Percentiles rank a stretch among this genome's conserved stretches.
phyloP scores from a whole-genome alignment of 2,329 filamentous ascomycete species.

The Paraphaeosphaeria minitans region DNA sequence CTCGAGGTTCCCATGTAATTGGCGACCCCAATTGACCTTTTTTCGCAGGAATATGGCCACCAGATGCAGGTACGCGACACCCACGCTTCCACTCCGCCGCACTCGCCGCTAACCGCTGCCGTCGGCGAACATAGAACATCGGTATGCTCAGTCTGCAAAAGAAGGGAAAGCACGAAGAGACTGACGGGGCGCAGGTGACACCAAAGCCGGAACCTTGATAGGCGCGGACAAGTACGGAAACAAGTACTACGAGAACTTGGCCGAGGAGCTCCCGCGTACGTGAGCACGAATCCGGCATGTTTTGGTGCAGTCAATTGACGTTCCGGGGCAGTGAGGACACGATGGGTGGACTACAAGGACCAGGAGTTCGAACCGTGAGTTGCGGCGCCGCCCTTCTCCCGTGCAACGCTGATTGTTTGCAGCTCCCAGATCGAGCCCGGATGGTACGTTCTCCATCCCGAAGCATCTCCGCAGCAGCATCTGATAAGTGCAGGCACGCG shows the following conservation, averaged over 20 bases:
- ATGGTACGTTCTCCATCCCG: slow-evolving; percentile 60
- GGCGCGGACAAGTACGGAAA: slow-evolving; percentile 91
- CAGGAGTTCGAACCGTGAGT: slow-evolving; percentile 78
- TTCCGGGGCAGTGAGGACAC: slow-evolving; percentile 72
- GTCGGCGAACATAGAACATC: slow-evolving; percentile 41
- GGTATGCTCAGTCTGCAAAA: slow-evolving; percentile 32
- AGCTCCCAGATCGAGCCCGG: slow-evolving; percentile 88
- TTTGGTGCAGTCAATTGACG: slow-evolving; percentile 19
- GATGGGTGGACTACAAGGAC: slow-evolving; percentile 97
- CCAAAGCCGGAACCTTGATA: slow-evolving; percentile 87
- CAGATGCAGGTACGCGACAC: slow-evolving; percentile 80
- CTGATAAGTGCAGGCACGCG: slow-evolving; percentile 68
- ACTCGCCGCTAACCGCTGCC: slow-evolving; percentile 32
- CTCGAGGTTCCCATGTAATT: slow-evolving; percentile 15
- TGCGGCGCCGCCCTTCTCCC: neutral
- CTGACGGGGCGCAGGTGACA: slow-evolving; percentile 73
- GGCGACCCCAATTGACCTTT: slow-evolving; percentile 39
- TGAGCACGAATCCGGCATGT: neutral
- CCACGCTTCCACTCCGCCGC: slow-evolving; percentile 26
- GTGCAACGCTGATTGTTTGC: slow-evolving; percentile 44
- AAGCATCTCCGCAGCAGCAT: slow-evolving; percentile 2
- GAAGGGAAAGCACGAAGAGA: slow-evolving; percentile 3
- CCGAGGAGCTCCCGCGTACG: slow-evolving; percentile 88
- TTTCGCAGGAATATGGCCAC: slow-evolving; percentile 78
- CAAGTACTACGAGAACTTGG: slow-evolving; percentile 93